Percentiles rank a stretch among this genome's conserved stretches.
phyloP scores from a whole-genome alignment of 2,329 filamentous ascomycete species.

The Chalaropsis ovoidea region DNA sequence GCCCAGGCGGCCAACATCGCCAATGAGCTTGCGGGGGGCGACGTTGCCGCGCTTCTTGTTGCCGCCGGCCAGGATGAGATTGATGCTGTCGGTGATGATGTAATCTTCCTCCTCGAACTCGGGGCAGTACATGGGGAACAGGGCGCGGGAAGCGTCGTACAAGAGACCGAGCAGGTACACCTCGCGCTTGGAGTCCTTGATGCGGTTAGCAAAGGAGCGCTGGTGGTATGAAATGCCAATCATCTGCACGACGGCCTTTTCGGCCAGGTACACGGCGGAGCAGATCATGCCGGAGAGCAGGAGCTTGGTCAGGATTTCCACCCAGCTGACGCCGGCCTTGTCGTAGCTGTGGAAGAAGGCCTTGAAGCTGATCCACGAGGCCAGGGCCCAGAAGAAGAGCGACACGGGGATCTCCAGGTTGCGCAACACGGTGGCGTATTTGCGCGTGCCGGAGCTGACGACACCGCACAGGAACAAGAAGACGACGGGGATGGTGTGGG shows the following conservation, averaged over 20 bases:
- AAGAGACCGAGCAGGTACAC: conserved; percentile 71
- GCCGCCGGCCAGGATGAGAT: conserved; percentile 53
- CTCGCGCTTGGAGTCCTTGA: conserved; percentile 83
- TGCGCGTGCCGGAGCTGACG: conserved; percentile 58
- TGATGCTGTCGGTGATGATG: conserved; percentile 74
- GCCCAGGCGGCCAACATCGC: conserved; percentile 68
- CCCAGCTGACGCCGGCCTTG: conserved; percentile 40
- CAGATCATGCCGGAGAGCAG: conserved; percentile 58
- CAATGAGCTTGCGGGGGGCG: conserved; percentile 70
- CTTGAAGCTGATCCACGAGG: conserved; percentile 52
- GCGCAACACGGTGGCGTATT: conserved; percentile 56
- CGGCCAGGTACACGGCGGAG: conserved; percentile 60
- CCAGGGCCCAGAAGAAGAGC: conserved; percentile 58
- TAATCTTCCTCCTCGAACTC: conserved; percentile 91
- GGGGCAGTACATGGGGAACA: conserved; percentile 86
- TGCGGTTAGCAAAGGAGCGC: conserved; percentile 68
- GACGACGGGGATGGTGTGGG: conserved; percentile 48
- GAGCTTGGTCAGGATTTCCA: conserved; percentile 51
- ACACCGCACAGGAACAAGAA: conserved; percentile 63
- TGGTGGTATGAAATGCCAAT: conserved; percentile 80
- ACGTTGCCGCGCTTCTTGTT: conserved; percentile 48
- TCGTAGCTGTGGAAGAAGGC: conserved; percentile 38
- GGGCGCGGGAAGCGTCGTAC: conserved; percentile 76
- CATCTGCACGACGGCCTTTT: conserved; percentile 69
- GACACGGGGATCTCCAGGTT: conserved; percentile 57